A percentile compares a stretch with the other conserved stretches of the same genome.
These are phyloP conservation scores for Podospora pseudoanserina DNA, from an alignment of 495 filamentous ascomycete species.

Conservation along the genomic window DNA sequence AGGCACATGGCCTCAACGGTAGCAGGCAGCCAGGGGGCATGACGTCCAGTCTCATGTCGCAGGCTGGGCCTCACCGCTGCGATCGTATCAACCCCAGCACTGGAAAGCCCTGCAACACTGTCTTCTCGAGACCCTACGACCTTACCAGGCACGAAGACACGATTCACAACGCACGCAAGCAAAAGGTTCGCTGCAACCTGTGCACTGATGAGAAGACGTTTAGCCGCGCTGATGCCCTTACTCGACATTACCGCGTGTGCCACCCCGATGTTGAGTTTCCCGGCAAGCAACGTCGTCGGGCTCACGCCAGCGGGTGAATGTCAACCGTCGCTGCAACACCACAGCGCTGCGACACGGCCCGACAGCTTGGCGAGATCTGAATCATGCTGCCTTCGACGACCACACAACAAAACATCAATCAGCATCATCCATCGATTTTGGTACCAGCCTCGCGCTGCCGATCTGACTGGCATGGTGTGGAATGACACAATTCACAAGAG, in stretches of 20 bases:
- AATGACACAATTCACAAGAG: conserved; percentile 5
- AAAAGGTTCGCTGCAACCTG: conserved; percentile 90
- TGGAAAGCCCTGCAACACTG: conserved; percentile 90
- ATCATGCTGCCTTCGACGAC: not conserved
- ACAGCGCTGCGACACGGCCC: not conserved
- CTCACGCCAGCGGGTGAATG: conserved; percentile 24
- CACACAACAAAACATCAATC: not conserved
- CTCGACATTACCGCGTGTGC: conserved; percentile 86
- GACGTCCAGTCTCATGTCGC: conserved; percentile 29
- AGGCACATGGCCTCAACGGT: conserved; percentile 44
- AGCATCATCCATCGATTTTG: not conserved
- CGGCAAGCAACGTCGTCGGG: conserved; percentile 56
- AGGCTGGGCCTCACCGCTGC: conserved; percentile 43
- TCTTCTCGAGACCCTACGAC: conserved; percentile 98
- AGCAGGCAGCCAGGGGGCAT: conserved; percentile 25
- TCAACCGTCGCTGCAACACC: not conserved
- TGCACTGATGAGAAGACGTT: conserved; percentile 99
- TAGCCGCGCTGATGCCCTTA: conserved; percentile 85
- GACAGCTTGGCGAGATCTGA: not conserved
- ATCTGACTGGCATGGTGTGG: not conserved
- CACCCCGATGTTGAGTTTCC: conserved; percentile 82
- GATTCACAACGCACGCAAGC: conserved; percentile 90
- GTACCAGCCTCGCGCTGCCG: conserved; percentile 7
- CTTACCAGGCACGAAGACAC: conserved; percentile 96
- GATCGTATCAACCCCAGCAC: conserved; percentile 92